phyloP scores from a whole-genome alignment of 1,139 yeast genomes.

The Barnettozyma hawaiiensis region DNA sequence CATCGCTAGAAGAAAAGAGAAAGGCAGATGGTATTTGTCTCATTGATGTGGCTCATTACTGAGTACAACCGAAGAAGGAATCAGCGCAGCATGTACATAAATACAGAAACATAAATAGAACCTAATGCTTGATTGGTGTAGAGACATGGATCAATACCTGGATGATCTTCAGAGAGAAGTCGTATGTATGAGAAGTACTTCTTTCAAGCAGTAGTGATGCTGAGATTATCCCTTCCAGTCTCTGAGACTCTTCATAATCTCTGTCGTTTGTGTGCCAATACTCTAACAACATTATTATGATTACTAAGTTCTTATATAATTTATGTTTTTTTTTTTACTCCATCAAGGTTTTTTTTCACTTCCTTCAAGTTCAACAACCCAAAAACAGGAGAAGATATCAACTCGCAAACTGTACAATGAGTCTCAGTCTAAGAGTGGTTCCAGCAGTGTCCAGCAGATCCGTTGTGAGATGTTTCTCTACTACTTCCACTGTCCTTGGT shows the following conservation, averaged over 20 bases:
- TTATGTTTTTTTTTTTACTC: not conserved
- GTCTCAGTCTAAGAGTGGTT: not conserved
- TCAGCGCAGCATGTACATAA: not conserved
- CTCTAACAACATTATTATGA: too few species aligned
- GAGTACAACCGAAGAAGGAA: not conserved
- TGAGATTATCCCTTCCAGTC: too few species aligned
- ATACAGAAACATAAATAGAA: too few species aligned
- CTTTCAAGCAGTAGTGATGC: too few species aligned
- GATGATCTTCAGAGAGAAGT: not conserved
- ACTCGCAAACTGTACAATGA: not conserved
- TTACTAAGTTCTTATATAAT: not conserved
- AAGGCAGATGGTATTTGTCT: conserved; percentile 91
- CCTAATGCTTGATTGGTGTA: not conserved
- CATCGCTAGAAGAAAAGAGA: conserved; percentile 69
- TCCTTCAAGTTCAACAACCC: too few species aligned
- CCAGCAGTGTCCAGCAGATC: not conserved
- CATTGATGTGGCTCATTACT: too few species aligned
- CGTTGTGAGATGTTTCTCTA: conserved; percentile 13
- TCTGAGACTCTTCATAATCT: too few species aligned
- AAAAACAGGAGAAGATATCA: too few species aligned
- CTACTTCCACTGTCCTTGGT: conserved; percentile 9
- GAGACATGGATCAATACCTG: not conserved
- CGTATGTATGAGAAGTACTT: too few species aligned
- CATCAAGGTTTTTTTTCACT: conserved; percentile 5
- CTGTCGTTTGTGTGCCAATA: too few species aligned